Percentiles rank a stretch among this genome's conserved stretches.
Conservation (phyloP, 164 flowering plant species). For the Umbellularia californica region DNA sequence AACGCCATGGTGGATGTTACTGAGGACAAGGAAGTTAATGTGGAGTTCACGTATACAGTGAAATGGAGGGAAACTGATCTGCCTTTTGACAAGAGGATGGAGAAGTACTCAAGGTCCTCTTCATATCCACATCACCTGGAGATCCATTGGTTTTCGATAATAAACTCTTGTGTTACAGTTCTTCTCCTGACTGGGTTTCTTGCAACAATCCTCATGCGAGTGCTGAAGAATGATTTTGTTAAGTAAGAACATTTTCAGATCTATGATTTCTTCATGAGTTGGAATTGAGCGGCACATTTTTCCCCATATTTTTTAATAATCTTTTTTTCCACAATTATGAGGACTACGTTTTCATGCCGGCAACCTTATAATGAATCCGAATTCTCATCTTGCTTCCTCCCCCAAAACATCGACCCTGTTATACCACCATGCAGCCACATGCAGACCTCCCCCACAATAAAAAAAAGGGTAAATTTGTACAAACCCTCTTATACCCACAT, state of each 20-base stretch:
- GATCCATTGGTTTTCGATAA: conserved; percentile 44
- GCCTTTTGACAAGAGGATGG: conserved; percentile 40
- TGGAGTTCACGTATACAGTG: conserved; percentile 36
- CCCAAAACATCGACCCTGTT: too few relatives aligned
- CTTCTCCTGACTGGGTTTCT: conserved; percentile 40
- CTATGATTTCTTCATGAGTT: not conserved
- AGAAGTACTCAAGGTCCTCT: conserved; percentile 31
- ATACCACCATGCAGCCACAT: too few relatives aligned
- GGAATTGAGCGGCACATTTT: too few relatives aligned
- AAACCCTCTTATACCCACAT: too few relatives aligned
- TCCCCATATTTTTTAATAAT: too few relatives aligned
- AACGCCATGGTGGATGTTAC: conserved; percentile 34
- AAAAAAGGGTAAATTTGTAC: too few relatives aligned
- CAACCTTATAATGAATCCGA: too few relatives aligned
- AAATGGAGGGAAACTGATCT: conserved; percentile 33
- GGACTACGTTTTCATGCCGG: too few relatives aligned
- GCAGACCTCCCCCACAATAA: too few relatives aligned
- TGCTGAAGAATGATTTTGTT: conserved; percentile 40
- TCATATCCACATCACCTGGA: conserved; percentile 38
- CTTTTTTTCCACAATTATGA: too few relatives aligned
- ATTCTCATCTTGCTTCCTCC: too few relatives aligned
- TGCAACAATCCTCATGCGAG: conserved; percentile 43
- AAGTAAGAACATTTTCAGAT: conserved; percentile 20
- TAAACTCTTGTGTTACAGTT: conserved; percentile 42
- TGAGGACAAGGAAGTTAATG: conserved; percentile 34